Base-by-base conservation (phyloP, 352 stramenopile species). In the Thalassiosira tumida region DNA sequence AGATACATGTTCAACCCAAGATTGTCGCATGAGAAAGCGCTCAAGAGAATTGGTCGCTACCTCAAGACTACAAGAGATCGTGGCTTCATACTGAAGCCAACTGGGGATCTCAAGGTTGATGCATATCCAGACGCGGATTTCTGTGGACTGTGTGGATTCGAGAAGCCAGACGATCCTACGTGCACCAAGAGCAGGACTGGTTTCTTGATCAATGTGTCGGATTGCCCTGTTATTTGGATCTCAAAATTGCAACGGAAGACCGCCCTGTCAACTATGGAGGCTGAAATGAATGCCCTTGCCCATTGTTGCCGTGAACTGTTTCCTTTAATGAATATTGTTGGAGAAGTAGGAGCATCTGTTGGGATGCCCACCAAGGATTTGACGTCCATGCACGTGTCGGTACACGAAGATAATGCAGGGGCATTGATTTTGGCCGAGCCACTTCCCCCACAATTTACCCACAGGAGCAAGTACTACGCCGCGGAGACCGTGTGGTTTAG, bases 341-440 rank as follows among this genome's bases (percentile, higher is more conserved):
- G 54, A 65, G 31, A 65, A 6, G 62, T 72, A 13, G 47, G 47
- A 21, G 47, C 47, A 54, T 7, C 17, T 17, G n/a, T 72, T 40
- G 62, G n/a, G 40, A 5, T 72, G 26, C 62, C n/a, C 29, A 38
- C 62, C 62, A 72, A 72, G 40, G 62, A 72, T 40, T 72, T 72
- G 62, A 64, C 40, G 10, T 65, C 14, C 13, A 80, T 80, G 15
- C 40, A 64, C 38, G 15, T 80, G 33, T 80, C 72, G 1, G 37
- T 80, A 24, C 72, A 80, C 33, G 72, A 80, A n/a, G 37, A 80
- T 47, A 80, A 80, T 80, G 41, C 72, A 31, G 40, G 72, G 35
- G 72, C 37, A 38, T 62, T 80, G n/a, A 17, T 80, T 29, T 35
- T 80, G 29, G 72, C 40, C 15, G 37, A 80, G 37, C 62, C 40